phyloP scores from a whole-genome alignment of 768 basidiomycete genomes.

The Amanita fuliginea region DNA sequence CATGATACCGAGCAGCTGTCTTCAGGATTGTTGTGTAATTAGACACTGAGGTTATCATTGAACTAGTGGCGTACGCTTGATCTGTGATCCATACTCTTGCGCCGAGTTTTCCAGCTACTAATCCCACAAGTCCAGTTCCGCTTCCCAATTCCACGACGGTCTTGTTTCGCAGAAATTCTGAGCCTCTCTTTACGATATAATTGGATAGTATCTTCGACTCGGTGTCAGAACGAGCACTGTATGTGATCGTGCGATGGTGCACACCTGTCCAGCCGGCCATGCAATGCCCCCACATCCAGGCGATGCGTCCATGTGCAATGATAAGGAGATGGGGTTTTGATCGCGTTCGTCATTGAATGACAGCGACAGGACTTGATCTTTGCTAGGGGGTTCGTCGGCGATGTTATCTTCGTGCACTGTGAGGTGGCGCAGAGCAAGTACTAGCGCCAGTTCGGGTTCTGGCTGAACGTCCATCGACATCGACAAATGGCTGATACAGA shows the following conservation, averaged over 20 bases:
- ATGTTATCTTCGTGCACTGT: conserved; percentile 22
- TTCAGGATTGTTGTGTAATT: conserved; percentile 20
- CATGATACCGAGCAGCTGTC: conserved; percentile 76
- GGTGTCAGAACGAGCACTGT: neutral
- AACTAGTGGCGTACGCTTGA: conserved; percentile 58
- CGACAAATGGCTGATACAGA: too few relatives aligned
- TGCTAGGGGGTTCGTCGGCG: conserved; percentile 21
- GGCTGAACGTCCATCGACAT: conserved; percentile 4
- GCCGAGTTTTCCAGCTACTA: conserved; percentile 65
- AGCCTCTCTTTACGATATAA: conserved; percentile 55
- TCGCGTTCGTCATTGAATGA: conserved; percentile 20
- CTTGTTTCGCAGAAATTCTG: conserved; percentile 37
- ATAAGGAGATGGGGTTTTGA: conserved; percentile 27
- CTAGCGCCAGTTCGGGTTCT: conserved; percentile 24
- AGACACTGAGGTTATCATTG: conserved; percentile 7
- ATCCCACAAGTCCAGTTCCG: conserved; percentile 89
- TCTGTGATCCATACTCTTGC: conserved; percentile 73
- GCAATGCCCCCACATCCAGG: conserved; percentile 89
- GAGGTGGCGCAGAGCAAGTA: conserved; percentile 56
- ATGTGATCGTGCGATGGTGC: neutral
- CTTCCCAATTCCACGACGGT: conserved; percentile 77
- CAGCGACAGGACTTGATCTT: conserved; percentile 35
- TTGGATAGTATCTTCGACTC: conserved; percentile 56
- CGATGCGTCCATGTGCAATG: conserved; percentile 61
- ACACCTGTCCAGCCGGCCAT: conserved; percentile 88